These are phyloP conservation scores for Fusarium azukiicola DNA, from an alignment of 2,329 filamentous ascomycete genomes.

Conservation along the genomic window DNA sequence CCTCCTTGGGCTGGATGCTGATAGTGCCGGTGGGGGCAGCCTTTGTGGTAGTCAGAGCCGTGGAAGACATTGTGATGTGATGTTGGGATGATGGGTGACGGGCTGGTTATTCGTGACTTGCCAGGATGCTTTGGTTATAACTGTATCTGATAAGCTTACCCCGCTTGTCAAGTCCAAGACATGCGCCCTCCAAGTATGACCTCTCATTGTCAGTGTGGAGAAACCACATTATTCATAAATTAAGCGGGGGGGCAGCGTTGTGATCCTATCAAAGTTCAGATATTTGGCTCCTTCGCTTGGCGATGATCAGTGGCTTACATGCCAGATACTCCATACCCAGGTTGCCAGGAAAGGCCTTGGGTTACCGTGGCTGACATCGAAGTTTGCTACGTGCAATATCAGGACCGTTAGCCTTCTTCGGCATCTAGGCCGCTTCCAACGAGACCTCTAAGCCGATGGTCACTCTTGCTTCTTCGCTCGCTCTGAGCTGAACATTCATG, in stretches of 20 bases:
- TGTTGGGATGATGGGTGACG: too few relatives aligned
- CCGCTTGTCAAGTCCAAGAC: not conserved
- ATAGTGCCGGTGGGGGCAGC: constrained; percentile 24
- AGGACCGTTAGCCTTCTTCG: too few relatives aligned
- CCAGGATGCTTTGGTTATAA: not conserved
- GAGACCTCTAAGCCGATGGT: too few relatives aligned
- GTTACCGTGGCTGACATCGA: too few relatives aligned
- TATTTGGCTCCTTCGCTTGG: not conserved
- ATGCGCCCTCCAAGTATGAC: constrained; percentile 41
- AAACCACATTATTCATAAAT: not conserved
- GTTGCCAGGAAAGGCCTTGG: not conserved
- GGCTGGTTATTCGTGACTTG: not conserved
- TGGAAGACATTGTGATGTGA: constrained; percentile 29
- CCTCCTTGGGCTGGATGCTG: constrained; percentile 42
- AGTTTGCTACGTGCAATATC: too few relatives aligned
- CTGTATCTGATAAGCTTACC: not conserved
- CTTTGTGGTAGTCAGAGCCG: constrained; percentile 18
- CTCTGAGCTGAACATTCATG: too few relatives aligned
- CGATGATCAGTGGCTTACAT: not conserved
- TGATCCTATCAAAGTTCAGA: not conserved
- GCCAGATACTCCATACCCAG: not conserved
- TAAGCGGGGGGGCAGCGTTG: not conserved
- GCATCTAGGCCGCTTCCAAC: too few relatives aligned
- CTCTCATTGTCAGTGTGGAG: not conserved
- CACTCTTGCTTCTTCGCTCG: too few relatives aligned